These are phyloP conservation scores for Fusarium miscanthi DNA, from an alignment of 2,329 filamentous ascomycete species.

Conservation along the genomic window DNA sequence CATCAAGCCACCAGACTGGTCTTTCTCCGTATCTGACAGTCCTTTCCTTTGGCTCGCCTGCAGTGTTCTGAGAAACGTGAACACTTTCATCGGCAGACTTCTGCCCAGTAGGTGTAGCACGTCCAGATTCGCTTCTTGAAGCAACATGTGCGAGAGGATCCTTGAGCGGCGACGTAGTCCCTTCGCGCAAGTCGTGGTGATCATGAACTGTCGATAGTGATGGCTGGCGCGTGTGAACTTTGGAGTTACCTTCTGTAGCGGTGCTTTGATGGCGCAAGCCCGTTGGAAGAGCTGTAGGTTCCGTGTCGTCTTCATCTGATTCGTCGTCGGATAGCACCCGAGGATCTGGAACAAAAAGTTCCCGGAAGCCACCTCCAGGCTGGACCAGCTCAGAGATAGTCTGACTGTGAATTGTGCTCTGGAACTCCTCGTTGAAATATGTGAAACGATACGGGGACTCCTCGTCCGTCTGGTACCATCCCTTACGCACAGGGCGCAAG, in stretches of 20 bases:
- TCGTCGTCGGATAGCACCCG: constrained; percentile 79
- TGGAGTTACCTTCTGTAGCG: constrained; percentile 55
- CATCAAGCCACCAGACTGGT: constrained; percentile 96
- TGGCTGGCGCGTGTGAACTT: constrained; percentile 58
- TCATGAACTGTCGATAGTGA: constrained; percentile 53
- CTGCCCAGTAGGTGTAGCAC: constrained; percentile 60
- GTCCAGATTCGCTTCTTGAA: constrained; percentile 54
- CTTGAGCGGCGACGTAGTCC: constrained; percentile 46
- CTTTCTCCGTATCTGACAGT: constrained; percentile 77
- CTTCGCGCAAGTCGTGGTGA: constrained; percentile 32
- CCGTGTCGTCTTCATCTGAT: constrained; percentile 71
- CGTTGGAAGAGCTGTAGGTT: constrained; percentile 41
- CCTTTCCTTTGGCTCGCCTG: constrained; percentile 50
- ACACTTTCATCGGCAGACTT: constrained; percentile 51
- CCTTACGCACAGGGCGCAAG: constrained; percentile 79
- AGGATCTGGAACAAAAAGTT: constrained; percentile 92
- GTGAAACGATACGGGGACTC: constrained; percentile 95
- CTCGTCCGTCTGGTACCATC: constrained; percentile 89
- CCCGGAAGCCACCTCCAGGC: constrained; percentile 82
- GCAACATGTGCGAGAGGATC: constrained; percentile 47
- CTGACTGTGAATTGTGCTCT: constrained; percentile 95
- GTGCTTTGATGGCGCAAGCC: constrained; percentile 41
- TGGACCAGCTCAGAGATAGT: constrained; percentile 94
- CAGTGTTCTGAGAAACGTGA: constrained; percentile 31
- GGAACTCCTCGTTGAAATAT: constrained; percentile 98